These are phyloP conservation scores for Solanum habrochaites DNA, from an alignment of 257 asterid genomes.

Conservation along the genomic window DNA sequence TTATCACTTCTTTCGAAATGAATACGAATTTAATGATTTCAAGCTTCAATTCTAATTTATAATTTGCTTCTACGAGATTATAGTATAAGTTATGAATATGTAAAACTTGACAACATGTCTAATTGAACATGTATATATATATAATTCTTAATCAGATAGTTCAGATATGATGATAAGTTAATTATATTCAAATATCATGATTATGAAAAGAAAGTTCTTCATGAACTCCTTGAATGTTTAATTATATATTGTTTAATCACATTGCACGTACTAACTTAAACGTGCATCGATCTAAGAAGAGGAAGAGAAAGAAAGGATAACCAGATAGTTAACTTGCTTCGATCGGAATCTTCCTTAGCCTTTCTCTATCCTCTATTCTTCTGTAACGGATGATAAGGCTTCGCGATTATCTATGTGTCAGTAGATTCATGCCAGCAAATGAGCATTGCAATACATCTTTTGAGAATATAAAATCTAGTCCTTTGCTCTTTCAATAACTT, in stretches of 20 bases:
- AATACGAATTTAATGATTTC: background rate
- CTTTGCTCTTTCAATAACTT: constrained; percentile 12
- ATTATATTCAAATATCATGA: background rate
- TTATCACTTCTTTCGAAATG: background rate
- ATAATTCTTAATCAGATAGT: background rate
- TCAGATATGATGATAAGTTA: background rate
- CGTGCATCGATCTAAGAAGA: background rate
- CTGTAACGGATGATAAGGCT: too few species aligned
- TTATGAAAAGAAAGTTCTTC: background rate
- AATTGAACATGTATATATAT: background rate
- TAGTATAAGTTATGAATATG: background rate
- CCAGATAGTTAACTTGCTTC: too few species aligned
- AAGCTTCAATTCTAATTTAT: background rate
- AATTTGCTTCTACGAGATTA: background rate
- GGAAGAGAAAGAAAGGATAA: background rate
- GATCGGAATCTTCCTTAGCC: too few species aligned
- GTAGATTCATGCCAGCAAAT: constrained; percentile 9
- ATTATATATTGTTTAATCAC: background rate
- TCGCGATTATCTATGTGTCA: background rate
- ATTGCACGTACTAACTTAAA: background rate
- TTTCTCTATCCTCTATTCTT: too few species aligned
- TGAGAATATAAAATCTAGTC: constrained; percentile 10
- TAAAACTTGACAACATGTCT: background rate
- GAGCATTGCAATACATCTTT: constrained; percentile 9
- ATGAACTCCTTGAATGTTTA: background rate